Conservation (phyloP, 2,329 filamentous ascomycete genomes). For the Karstenula rhodostoma region DNA sequence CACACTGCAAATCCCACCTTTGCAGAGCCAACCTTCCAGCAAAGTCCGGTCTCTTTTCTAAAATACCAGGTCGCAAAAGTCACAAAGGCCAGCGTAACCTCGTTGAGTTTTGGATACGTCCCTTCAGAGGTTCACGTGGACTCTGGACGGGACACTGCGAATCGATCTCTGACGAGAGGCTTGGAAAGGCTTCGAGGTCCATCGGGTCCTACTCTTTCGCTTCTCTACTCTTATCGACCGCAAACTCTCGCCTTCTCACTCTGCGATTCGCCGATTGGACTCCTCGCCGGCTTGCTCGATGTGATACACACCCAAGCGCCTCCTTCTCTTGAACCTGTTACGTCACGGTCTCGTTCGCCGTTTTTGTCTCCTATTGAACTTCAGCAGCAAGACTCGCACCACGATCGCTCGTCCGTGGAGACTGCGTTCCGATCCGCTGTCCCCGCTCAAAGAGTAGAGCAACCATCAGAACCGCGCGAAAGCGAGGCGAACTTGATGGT, state of each 20-base stretch:
- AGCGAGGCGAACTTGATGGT: constrained; percentile 22
- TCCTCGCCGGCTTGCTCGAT: constrained; percentile 46
- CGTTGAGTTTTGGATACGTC: constrained; percentile 64
- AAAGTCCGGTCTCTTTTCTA: constrained; percentile 59
- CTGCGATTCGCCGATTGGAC: constrained; percentile 49
- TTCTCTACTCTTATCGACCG: constrained; percentile 41
- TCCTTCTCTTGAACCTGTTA: constrained; percentile 19
- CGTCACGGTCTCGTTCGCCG: constrained; percentile 35
- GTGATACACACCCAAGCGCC: constrained; percentile 36
- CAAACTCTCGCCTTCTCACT: constrained; percentile 49
- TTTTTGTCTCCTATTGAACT: constrained; percentile 44
- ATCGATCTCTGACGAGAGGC: neutral
- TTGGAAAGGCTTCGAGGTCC: neutral
- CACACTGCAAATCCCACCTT: constrained; percentile 69
- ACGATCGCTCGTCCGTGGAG: constrained; percentile 18
- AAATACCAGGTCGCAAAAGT: constrained; percentile 64
- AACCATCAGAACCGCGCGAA: constrained; percentile 20
- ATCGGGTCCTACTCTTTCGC: constrained; percentile 26
- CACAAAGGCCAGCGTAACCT: constrained; percentile 50
- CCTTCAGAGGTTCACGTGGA: constrained; percentile 56
- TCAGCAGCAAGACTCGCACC: constrained; percentile 31
- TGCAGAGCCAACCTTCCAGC: constrained; percentile 56
- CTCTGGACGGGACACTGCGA: neutral
- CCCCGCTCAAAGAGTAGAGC: constrained; percentile 6
- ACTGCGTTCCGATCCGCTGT: constrained; percentile 10